phyloP scores from a whole-genome alignment of 2,329 filamentous ascomycete species.

The Trichoderma simmonsii region DNA sequence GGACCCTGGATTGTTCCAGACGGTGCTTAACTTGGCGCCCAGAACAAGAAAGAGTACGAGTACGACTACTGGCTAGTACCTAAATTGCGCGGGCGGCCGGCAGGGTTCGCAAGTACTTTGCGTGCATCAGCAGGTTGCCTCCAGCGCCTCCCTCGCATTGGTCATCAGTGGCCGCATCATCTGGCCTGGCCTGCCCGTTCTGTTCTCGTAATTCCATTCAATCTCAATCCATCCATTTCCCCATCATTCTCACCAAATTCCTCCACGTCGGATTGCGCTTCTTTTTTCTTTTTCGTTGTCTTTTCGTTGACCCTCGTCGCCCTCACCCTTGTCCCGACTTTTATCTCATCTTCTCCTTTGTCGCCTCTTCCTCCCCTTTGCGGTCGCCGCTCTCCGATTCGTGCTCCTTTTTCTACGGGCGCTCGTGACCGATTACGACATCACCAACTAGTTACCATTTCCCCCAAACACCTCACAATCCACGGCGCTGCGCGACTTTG shows the following conservation, averaged over 20 bases:
- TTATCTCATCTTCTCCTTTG: background rate
- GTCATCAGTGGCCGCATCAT: constrained; percentile 18
- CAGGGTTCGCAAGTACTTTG: background rate
- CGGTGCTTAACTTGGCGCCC: background rate
- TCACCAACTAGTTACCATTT: background rate
- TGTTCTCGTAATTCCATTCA: background rate
- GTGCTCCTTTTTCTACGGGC: constrained; percentile 9
- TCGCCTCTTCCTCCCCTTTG: background rate
- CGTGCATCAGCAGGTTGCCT: constrained; percentile 14
- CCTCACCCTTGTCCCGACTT: background rate
- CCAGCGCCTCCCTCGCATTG: constrained; percentile 13
- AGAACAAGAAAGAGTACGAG: background rate
- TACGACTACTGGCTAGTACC: background rate
- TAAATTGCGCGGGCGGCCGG: background rate
- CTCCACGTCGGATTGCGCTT: background rate
- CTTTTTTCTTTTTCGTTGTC: background rate
- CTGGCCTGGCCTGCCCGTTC: background rate
- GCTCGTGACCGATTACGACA: constrained; percentile 17
- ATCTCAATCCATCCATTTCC: background rate
- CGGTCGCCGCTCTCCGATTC: background rate
- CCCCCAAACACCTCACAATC: background rate
- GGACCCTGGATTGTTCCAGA: constrained; percentile 16
- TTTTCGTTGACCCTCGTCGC: background rate
- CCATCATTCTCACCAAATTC: background rate
- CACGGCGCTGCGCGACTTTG: constrained; percentile 3